Percentiles rank a stretch among this genome's conserved stretches.
Conservation (phyloP, 2,329 filamentous ascomycete genomes). For the Epichloe typhina region DNA sequence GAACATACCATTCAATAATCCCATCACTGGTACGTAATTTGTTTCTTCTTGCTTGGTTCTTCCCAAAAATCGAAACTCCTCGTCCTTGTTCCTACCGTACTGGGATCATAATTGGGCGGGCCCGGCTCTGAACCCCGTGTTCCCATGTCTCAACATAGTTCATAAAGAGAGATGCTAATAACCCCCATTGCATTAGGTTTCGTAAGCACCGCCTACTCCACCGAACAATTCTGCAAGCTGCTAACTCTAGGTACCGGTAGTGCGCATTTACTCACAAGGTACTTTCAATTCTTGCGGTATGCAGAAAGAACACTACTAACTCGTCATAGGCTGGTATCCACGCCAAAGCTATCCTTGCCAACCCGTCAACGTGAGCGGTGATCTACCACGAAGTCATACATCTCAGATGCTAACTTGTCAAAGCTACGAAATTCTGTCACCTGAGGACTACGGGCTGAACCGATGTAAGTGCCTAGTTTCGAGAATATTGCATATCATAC, state of each 20-base stretch:
- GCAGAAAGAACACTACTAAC: background rate
- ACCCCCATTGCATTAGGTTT: background rate
- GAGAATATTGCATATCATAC: background rate
- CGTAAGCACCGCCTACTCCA: background rate
- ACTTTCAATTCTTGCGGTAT: background rate
- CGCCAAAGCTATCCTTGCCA: conserved; percentile 14
- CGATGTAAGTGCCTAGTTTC: background rate
- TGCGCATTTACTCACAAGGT: conserved; percentile 2
- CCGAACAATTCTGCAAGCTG: background rate
- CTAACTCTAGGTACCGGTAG: background rate
- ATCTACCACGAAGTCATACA: background rate
- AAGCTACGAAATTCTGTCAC: conserved; percentile 85
- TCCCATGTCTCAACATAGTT: background rate
- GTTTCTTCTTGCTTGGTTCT: too few relatives aligned
- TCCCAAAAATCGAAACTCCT: background rate
- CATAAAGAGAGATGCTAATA: background rate
- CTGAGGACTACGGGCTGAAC: conserved; percentile 39
- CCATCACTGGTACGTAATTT: conserved; percentile 14
- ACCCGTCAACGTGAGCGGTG: background rate
- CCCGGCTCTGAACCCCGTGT: background rate
- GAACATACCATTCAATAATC: conserved; percentile 18
- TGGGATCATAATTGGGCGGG: background rate
- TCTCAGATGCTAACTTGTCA: conserved; percentile 1
- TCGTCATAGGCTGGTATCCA: conserved; percentile 19
- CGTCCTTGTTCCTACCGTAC: too few relatives aligned